phyloP scores from a whole-genome alignment of 179 eudicot species.

The Silene coronaria region DNA sequence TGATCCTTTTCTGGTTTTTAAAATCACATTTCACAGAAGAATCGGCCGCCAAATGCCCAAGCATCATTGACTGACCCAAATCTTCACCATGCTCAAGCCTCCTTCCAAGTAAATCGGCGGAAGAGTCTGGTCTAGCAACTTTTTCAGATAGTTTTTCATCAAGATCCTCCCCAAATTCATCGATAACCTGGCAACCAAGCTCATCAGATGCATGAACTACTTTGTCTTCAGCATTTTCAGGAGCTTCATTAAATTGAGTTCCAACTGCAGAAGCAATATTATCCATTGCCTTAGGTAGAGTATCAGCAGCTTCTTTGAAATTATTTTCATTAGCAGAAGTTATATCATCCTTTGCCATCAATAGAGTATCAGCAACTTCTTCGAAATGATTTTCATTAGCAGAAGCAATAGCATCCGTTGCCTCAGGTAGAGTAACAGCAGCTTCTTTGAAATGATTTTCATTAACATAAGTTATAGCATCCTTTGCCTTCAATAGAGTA shows the following conservation, averaged over 20 bases:
- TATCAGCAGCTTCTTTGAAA: slow-evolving; percentile 25
- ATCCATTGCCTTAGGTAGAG: slow-evolving; percentile 24
- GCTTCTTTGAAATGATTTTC: slow-evolving; percentile 28
- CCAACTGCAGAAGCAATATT: slow-evolving; percentile 30
- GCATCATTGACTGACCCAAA: slow-evolving; percentile 25
- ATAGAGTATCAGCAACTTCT: slow-evolving; percentile 23
- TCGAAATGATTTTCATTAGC: slow-evolving; percentile 32
- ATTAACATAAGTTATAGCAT: slow-evolving; percentile 29
- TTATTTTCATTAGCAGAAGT: slow-evolving; percentile 30
- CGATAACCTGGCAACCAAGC: slow-evolving; percentile 19
- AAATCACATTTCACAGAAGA: slow-evolving; percentile 29
- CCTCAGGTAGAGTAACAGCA: slow-evolving; percentile 25
- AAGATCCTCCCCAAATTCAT: slow-evolving; percentile 25
- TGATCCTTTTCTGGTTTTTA: slow-evolving; percentile 48
- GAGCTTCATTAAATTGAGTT: slow-evolving; percentile 22
- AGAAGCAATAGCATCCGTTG: slow-evolving; percentile 28
- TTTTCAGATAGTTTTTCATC: slow-evolving; percentile 22
- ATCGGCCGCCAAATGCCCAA: slow-evolving; percentile 22
- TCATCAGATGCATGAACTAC: slow-evolving; percentile 29
- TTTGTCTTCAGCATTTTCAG: slow-evolving; percentile 25
- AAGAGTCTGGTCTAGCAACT: slow-evolving; percentile 25
- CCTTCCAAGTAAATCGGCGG: slow-evolving; percentile 21
- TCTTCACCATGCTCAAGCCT: slow-evolving; percentile 25
- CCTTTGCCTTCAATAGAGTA: slow-evolving; percentile 24
- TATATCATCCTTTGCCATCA: slow-evolving; percentile 31